Conservation (phyloP, 768 basidiomycete species). For the Collybia mongolica region DNA sequence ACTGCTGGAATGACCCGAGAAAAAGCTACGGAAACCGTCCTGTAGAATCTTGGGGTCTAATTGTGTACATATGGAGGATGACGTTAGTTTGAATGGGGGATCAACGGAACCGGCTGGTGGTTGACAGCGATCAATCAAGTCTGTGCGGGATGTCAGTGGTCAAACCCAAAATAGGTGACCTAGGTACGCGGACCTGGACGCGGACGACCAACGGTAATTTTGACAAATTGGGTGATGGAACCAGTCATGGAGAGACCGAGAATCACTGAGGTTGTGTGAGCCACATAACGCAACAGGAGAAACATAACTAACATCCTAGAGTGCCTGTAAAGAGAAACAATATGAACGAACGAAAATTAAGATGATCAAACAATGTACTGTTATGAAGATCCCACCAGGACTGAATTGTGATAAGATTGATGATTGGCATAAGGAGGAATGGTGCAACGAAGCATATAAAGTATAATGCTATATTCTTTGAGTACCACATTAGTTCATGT, state of each 20-base stretch:
- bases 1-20: conserved; percentile 90
- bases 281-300: not conserved
- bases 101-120: conserved; percentile 65
- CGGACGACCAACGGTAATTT: conserved; percentile 87
- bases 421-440: conserved; percentile 60
- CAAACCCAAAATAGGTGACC: not conserved
- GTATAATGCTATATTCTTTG: conserved; percentile 47
- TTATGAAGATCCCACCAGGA: conserved; percentile 90
- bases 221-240: conserved; percentile 78
- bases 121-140: conserved; percentile 70
- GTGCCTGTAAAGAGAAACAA: conserved; percentile 27
- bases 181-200: conserved; percentile 60
- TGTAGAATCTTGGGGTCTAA: conserved; percentile 51
- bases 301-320: conserved; percentile 34
- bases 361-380: conserved; percentile 31
- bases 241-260: conserved; percentile 78
- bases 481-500: not conserved
- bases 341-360: not conserved
- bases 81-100: conserved; percentile 69
- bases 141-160: conserved; percentile 27
- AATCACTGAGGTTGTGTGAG: conserved; percentile 43
- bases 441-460: conserved; percentile 64
- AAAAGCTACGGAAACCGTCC: conserved; percentile 93
- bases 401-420: conserved; percentile 73
- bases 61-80: conserved; percentile 79